Evolutionary conservation across 2,329 filamentous ascomycete genomes (phyloP), one percentile per base, ranked within the genome.

Genomic region (Trichoderma koningiopsis): DNA sequence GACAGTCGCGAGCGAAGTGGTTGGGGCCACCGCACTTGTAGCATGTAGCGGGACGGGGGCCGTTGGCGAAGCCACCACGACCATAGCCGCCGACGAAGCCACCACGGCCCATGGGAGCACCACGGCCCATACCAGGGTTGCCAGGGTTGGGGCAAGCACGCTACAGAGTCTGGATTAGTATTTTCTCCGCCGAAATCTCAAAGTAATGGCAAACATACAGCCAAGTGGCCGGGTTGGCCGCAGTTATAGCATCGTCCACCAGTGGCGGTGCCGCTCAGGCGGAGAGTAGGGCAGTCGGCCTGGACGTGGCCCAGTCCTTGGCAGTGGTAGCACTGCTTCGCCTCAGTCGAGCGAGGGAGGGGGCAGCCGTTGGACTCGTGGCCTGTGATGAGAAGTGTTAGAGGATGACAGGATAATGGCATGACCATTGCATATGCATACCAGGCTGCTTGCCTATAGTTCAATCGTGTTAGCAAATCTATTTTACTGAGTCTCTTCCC

Each of bases 251-350:
- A 99, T 76, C 94, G 93, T 73, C 93, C 93, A 79, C 91, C 90
- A 71, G 91, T 90, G 72, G 90, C 88, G 75, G 91, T 91, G 74
- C 92, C 94, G 81, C 90, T 97, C 81, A 99, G 83, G 75, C 96
- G 93, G 73, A 99, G 89, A 72, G 96, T 98, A 77, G 96, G 96
- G 88, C 96, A 99, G 82, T 99, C 96, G 75, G 96, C 96, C 86
- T 99, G 96, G 77, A 99, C 96, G 81, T 99, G 96, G 74, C 96
- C 96, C 72, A 98, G 89, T 70, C 96, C 96, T 86, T 98, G 96
- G 87, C 96, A 99, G 85, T 98, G 96, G 82, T 99, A 99, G 89
- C 96, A 99, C 87, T 99, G 96, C 90, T 99, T 99, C 65, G 94
- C 94, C 85, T 99, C 96, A 73, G 96, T 97, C 71, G 95, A 97